Base-by-base conservation (phyloP, 768 basidiomycete genomes). In the Tricholomella constricta region DNA sequence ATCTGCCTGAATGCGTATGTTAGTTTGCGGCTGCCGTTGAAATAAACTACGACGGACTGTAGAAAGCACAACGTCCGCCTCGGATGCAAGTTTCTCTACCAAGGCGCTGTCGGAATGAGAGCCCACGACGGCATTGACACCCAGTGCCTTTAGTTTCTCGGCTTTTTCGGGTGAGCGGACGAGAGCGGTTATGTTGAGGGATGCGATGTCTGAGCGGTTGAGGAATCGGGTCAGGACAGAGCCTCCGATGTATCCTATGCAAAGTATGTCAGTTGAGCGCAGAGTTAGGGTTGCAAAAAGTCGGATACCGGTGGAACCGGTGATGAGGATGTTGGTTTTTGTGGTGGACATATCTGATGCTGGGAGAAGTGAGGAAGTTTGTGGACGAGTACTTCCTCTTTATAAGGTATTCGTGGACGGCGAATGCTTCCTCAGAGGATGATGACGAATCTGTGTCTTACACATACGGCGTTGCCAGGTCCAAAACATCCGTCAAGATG, bases 231-330 rank as follows among this genome's bases (percentile, higher is more conserved):
- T 43, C 20, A 82, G 69, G 27, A 80, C 69, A 5, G 76, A 60
- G 38, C 79, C 78, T 4, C 80, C 81, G 48, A 82, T 72, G 62
- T 79, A 82, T 17, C 80, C 80, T 78, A 35, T 19, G 29, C 1
- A 23, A 7, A 8, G 14, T 6, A 1, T 25, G 40, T 43, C 3
- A 27, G n/a, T 14, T 2, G 15, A 6, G 22, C 19, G 3, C 2
- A 23, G 17, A 19, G 17, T 20, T 14, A 19, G 20, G 12, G 27
- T 6, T 15, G 12, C 6, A 12, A 11, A 17, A 20, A 15, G 6
- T 22, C 22, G 35, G 31, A 6, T 43, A 56, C 58, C 58, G 27
- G 57, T 62, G 8, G 52, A 59, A 3, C 62, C 62, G 6, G 53
- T 47, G 7, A 62, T 45, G 19, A 62, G 34, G 26, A 62, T 41